phyloP scores from a whole-genome alignment of 768 basidiomycete species.

The Auriscalpium microsporum region DNA sequence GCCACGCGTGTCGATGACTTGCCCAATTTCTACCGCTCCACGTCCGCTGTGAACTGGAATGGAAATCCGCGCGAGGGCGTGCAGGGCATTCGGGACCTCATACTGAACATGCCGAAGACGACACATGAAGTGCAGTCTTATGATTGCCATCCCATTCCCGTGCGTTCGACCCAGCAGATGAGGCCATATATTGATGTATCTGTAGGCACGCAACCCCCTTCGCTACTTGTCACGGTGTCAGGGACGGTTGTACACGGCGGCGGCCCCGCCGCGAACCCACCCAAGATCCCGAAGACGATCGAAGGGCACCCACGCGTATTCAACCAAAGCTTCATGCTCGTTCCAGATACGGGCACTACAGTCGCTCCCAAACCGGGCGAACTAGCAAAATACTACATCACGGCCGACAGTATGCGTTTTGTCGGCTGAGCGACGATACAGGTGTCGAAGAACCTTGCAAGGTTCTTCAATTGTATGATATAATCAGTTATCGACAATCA shows the following conservation, averaged over 20 bases:
- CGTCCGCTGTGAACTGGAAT: constrained; percentile 79
- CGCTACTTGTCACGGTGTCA: constrained; percentile 70
- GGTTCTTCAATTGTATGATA: too few relatives aligned
- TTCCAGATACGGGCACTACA: constrained; percentile 49
- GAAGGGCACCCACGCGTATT: constrained; percentile 82
- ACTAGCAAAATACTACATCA: constrained; percentile 75
- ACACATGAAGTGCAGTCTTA: constrained; percentile 83
- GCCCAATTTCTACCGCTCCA: constrained; percentile 72
- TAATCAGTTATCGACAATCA: too few relatives aligned
- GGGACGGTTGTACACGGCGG: constrained; percentile 70
- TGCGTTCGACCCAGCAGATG: constrained; percentile 16
- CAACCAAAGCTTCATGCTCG: constrained; percentile 80
- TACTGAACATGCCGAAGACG: constrained; percentile 67
- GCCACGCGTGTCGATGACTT: constrained; percentile 66
- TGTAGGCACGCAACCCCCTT: constrained; percentile 69
- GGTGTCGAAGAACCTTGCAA: too few relatives aligned
- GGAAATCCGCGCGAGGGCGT: constrained; percentile 70
- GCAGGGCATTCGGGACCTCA: constrained; percentile 57
- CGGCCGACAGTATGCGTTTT: constrained; percentile 72
- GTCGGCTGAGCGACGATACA: constrained; percentile 42
- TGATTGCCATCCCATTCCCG: constrained; percentile 86
- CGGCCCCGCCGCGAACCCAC: constrained; percentile 50
- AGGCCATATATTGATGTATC: not conserved
- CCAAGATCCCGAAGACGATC: constrained; percentile 34
- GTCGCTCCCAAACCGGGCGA: constrained; percentile 62